phyloP scores from a whole-genome alignment of 164 flowering plant species.

The Stephania yunnanensis region DNA sequence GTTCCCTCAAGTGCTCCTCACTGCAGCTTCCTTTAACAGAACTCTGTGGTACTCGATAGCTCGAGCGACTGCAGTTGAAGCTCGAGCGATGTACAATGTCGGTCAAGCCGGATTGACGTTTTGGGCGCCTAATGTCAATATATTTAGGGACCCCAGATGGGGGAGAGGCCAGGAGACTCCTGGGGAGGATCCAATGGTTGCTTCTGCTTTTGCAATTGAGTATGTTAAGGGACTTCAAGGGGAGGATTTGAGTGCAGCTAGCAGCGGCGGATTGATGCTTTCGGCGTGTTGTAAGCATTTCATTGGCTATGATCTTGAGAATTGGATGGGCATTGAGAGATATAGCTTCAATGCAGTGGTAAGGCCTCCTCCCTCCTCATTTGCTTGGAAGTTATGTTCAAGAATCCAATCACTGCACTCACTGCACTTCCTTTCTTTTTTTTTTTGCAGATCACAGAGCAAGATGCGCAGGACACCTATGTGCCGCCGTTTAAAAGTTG shows the following conservation, averaged over 20 bases:
- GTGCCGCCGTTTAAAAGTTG: constrained; percentile 84
- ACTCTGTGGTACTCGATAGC: constrained; percentile 54
- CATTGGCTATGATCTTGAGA: constrained; percentile 91
- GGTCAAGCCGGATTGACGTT: constrained; percentile 80
- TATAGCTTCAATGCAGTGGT: constrained; percentile 93
- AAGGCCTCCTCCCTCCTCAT: constrained; percentile 12
- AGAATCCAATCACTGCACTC: background rate
- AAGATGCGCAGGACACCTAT: constrained; percentile 82
- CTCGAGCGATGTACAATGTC: constrained; percentile 65
- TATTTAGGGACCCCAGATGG: constrained; percentile 92
- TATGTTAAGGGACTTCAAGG: constrained; percentile 63
- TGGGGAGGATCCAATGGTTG: constrained; percentile 79
- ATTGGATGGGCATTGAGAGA: constrained; percentile 57
- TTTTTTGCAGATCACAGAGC: constrained; percentile 57
- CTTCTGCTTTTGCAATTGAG: constrained; percentile 50
- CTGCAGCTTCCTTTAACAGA: constrained; percentile 57
- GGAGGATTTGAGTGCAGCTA: constrained; percentile 19
- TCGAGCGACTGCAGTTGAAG: constrained; percentile 52
- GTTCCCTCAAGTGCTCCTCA: constrained; percentile 68
- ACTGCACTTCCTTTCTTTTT: background rate
- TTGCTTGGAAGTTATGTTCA: background rate
- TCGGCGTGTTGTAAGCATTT: constrained; percentile 98
- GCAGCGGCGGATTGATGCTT: constrained; percentile 40
- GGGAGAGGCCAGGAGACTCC: constrained; percentile 94
- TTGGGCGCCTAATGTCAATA: constrained; percentile 77